Evolutionary conservation across 2,329 filamentous ascomycete genomes (phyloP).

Genomic region (Drechmeria coniospora): DNA sequence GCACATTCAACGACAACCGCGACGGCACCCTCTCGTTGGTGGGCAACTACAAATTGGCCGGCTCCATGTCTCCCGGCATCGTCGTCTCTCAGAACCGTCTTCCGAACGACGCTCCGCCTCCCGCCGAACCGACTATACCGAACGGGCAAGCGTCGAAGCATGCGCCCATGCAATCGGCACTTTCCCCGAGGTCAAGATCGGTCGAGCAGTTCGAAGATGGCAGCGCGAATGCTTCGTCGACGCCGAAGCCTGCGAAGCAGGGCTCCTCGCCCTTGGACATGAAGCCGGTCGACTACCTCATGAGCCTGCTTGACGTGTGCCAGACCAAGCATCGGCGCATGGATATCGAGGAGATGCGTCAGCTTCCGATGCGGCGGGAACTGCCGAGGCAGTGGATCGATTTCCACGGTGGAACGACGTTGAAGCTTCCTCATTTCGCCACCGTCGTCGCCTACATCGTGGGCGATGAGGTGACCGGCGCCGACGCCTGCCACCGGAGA

Average conservation of each 20-base stretch:
- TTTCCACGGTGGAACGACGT: slow-evolving; percentile 6
- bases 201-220: neutral
- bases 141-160: too few relatives aligned
- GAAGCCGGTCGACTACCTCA: neutral
- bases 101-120: slow-evolving; percentile 6
- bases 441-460: slow-evolving; percentile 17
- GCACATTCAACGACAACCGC: slow-evolving; percentile 22
- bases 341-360: slow-evolving; percentile 11
- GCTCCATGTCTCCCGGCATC: slow-evolving; percentile 13
- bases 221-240: neutral
- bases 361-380: slow-evolving; percentile 9
- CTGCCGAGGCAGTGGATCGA: slow-evolving; percentile 13
- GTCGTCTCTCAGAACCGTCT: slow-evolving; percentile 13
- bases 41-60: slow-evolving; percentile 5
- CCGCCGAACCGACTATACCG: slow-evolving; percentile 2
- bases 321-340: slow-evolving; percentile 8
- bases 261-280: neutral
- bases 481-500: slow-evolving; percentile 2
- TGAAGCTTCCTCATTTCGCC: slow-evolving; percentile 12
- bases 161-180: too few relatives aligned
- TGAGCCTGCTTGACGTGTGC: neutral
- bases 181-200: too few relatives aligned
- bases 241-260: neutral
- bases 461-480: slow-evolving; percentile 11
- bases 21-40: slow-evolving; percentile 23